Base-by-base conservation (phyloP, 2,329 filamentous ascomycete species). In the Colletotrichum sp. region DNA sequence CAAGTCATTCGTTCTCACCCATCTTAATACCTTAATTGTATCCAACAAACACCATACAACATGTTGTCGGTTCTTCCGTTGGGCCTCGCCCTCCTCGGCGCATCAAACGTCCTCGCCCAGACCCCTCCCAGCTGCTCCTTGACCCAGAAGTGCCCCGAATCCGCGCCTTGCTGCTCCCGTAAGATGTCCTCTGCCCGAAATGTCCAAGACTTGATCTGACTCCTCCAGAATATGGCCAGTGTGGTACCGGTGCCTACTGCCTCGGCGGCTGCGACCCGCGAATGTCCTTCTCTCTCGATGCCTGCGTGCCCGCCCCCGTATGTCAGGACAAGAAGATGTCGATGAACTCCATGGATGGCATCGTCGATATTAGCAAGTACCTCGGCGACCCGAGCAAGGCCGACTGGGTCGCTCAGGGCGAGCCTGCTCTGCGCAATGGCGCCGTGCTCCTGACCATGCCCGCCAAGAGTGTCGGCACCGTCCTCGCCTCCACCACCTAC, bases 201-300 rank as follows among this genome's bases (percentile, higher is more conserved):
- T 34, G 4, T 24, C 30, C 3, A 8, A 15, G 18, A n/a, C 30
- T 3, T 56, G 36, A 32, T 60, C 69, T 72, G 15, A 66, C 34
- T 18, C 6, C 10, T 79, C 66, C 81, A 98, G 95, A 97, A 85
- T 98, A 98, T 85, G 95, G 95, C 80, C 90, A 96, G 85, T 98
- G 97, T 82, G 97, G 96, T 87, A 92, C 96, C 71, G 97, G 97
- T 81, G 97, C 96, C 71, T 98, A 94, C 90, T 99, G 97, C 82
- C 91, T 99, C 24, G 97, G 97, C 80, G 97, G 97, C 78, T 99
- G 97, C 88, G 96, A 98, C 83, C 95, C 96, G 36, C 91, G 93
- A 82, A 93, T 93, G 86, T 98, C 96, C 64, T 94, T 93, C 87
- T 91, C 91, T 15, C 90, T 98, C 80, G 92, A 97, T 79, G 93